Base-by-base conservation (phyloP, 1,284 basidiomycete species). In the Entoloma clypeatum region DNA sequence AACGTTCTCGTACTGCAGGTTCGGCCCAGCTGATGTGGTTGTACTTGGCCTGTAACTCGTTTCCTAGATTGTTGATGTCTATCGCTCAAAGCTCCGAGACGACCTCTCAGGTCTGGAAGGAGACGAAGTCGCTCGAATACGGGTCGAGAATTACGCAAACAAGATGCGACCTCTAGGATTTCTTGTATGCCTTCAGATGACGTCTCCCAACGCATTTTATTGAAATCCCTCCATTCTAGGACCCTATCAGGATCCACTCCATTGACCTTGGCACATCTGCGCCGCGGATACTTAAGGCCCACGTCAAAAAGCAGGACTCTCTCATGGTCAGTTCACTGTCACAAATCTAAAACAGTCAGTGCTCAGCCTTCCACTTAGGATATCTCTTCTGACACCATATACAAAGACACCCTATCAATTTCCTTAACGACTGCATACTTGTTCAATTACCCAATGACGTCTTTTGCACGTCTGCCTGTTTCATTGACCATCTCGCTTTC, bases 361-460 rank as follows among this genome's bases (percentile, higher is more conserved):
- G 19, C 43, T 44, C 26, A 42, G 25, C 31, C 22, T 10, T 36
- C 36, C 17, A 18, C 29, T 19, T 52, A 81, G 77, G 69, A 73
- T 51, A 72, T 70, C 48, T 76, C 80, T 60, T 77, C 85, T 44
- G 79, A 80, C 54, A 67, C 86, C 53, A 67, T 68, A 19, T 91
- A 91, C 55, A 72, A 69, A 5, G 87, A 90, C 56, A 75, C 74
- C 5, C 48, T 86, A 30, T 88, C 86, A 2, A 63, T 89, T 25
- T 86, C 86, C 1, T 68, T 91, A 17, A 88, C 87, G 22, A 90
- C 87, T 1, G 83, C 86, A 16, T 84, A 86, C 52, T 64, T 90
- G 17, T 86, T 90, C 64, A 88, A 90, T 58, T 88, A 90, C 53
- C 87, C 86, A 9, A 78, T 81, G 62, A 63, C 81, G 2, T 79